phyloP scores from a whole-genome alignment of 169 alveolate genomes.

The Pseudocohnilembus persalinus region DNA sequence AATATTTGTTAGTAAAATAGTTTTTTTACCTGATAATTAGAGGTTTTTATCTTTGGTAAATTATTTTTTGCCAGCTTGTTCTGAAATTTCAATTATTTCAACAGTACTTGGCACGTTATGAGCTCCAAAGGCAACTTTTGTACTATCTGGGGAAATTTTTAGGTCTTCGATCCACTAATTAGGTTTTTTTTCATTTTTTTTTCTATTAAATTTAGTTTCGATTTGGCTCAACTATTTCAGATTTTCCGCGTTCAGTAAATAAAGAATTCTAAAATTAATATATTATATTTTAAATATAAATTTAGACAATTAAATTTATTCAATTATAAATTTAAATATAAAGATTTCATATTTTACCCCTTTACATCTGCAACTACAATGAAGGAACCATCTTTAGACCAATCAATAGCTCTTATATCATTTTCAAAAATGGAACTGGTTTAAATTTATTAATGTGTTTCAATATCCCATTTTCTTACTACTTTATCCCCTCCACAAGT shows the following conservation, averaged over 20 bases:
- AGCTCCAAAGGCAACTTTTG: constrained; percentile 83
- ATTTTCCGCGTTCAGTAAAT: constrained; percentile 58
- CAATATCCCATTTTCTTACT: constrained; percentile 78
- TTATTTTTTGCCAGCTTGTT: constrained; percentile 34
- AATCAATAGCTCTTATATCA: constrained; percentile 83
- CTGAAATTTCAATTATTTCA: constrained; percentile 59
- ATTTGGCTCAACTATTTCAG: constrained; percentile 37
- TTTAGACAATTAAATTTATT: too few relatives aligned
- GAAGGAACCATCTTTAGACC: constrained; percentile 77
- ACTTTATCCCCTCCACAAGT: constrained; percentile 88
- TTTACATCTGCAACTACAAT: constrained; percentile 72
- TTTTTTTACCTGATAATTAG: too few relatives aligned
- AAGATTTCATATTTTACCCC: constrained; percentile 54
- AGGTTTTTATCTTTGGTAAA: constrained; percentile 1
- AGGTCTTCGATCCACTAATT: constrained; percentile 84
- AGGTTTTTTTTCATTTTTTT: constrained; percentile 12
- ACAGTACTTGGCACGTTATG: constrained; percentile 79
- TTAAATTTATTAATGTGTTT: constrained; percentile 36
- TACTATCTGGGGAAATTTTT: constrained; percentile 74
- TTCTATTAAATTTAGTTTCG: constrained; percentile 55
- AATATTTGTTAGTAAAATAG: too few relatives aligned
- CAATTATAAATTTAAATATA: too few relatives aligned
- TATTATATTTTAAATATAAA: constrained; percentile 44
- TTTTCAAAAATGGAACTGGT: constrained; percentile 55
- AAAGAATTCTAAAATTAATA: constrained; percentile 11